Percentiles rank a stretch among this genome's conserved stretches.
Conservation (phyloP, 306 rosid genomes). For the Carpinus viminea region DNA sequence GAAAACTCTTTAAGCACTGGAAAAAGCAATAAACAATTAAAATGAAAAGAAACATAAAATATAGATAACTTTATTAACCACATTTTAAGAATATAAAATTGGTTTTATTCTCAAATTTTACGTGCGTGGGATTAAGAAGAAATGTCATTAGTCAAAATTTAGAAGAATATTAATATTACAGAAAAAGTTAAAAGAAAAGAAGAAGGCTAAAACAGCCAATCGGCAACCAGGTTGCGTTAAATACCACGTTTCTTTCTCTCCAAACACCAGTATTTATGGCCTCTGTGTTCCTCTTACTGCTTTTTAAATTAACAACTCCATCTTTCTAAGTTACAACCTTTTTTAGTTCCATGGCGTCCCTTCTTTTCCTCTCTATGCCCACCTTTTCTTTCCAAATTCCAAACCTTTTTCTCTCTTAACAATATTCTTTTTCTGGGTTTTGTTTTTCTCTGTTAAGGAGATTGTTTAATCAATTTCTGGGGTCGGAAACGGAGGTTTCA, state of each 20-base stretch:
- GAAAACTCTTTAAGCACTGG: slow-evolving; percentile 24
- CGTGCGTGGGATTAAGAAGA: slow-evolving; percentile 30
- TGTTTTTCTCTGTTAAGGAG: slow-evolving; percentile 6
- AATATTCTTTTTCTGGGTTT: slow-evolving; percentile 29
- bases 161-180: slow-evolving; percentile 20
- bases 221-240: slow-evolving; percentile 57
- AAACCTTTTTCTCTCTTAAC: slow-evolving; percentile 20
- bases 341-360: slow-evolving; percentile 35
- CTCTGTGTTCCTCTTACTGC: slow-evolving; percentile 37
- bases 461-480: background rate
- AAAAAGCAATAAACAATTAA: slow-evolving; percentile 4
- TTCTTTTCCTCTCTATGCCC: slow-evolving; percentile 29
- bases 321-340: slow-evolving; percentile 21
- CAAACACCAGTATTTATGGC: slow-evolving; percentile 57
- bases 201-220: slow-evolving; percentile 38
- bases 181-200: slow-evolving; percentile 34
- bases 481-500: background rate
- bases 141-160: slow-evolving; percentile 33
- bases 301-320: slow-evolving; percentile 34
- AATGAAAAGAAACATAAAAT: background rate
- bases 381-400: slow-evolving; percentile 18
- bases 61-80: slow-evolving; percentile 21
- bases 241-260: slow-evolving; percentile 73
- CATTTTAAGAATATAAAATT: slow-evolving; percentile 13
- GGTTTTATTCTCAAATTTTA: background rate